These are phyloP conservation scores for Kingdonia uniflora DNA, from an alignment of 164 flowering plant genomes.

Conservation along the genomic window DNA sequence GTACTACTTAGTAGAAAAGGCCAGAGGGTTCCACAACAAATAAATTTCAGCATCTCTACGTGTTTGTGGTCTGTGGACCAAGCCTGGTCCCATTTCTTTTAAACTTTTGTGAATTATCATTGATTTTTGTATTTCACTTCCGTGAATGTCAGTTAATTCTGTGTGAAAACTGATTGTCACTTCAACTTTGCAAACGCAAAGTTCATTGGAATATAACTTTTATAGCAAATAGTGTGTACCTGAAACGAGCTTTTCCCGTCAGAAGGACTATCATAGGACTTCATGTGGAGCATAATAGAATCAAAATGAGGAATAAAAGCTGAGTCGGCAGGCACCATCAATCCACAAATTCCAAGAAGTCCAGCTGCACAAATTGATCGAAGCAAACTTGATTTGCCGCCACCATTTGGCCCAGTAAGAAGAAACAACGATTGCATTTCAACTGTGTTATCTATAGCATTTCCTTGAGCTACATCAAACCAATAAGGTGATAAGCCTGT, in stretches of 20 bases:
- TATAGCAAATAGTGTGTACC: constrained; percentile 26
- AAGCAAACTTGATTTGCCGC: constrained; percentile 96
- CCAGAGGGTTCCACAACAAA: no score
- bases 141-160: no score
- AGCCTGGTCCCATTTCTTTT: no score
- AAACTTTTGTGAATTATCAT: no score
- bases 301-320: constrained; percentile 92
- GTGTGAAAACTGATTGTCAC: no score
- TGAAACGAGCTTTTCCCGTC: constrained; percentile 98
- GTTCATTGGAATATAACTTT: not conserved
- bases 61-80: no score
- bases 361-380: constrained; percentile 92
- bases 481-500: constrained; percentile 84
- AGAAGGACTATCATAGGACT: constrained; percentile 96
- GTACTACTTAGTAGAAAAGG: no score
- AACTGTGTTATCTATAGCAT: constrained; percentile 64
- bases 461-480: constrained; percentile 81
- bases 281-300: constrained; percentile 94
- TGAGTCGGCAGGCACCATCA: constrained; percentile 91
- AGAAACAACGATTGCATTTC: constrained; percentile 84
- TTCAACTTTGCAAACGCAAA: no score
- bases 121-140: no score
- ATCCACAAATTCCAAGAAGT: constrained; percentile 89
- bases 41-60: no score
- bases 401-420: constrained; percentile 97